Base-by-base conservation (phyloP, 106 monocot genomes). In the Chionographis japonica region DNA sequence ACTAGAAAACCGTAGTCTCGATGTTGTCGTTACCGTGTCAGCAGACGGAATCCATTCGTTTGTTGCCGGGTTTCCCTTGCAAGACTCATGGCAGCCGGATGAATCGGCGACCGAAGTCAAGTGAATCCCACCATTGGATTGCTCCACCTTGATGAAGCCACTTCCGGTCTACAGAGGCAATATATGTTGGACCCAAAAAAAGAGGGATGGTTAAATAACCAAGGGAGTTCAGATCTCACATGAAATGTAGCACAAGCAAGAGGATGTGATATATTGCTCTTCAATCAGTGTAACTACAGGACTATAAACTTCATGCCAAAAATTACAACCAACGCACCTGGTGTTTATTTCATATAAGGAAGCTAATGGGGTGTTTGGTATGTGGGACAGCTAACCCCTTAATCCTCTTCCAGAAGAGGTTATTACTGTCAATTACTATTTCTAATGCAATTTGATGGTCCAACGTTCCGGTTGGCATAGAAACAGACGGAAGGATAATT, bases 11-110 rank as follows among this genome's bases (percentile, higher is more conserved):
- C 50, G 40, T 19, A 59, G 36, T 38, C 14, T 7, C 3, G 16
- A 10, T 38, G 19, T 59, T 57, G 37, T 36, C 40, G n/a, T 50
- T 75, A 90, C 89, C 52, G 27, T 67, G 42, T 84, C 87, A 66
- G 87, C 27, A 50, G 92, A 83, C 37, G 92, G 92, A 39, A 83
- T 83, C 92, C 92, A 92, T 73, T 92, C 92, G 52, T 92, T 92
- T 59, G 85, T 88, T 3, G 92, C 92, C 8, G 92, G 92, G 38
- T 92, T 92, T 53, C 92, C 81, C 68, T 56, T 85, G 71, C 68
- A 80, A 16, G 69, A 58, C 4, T 6, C 57, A 60, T 58, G 43
- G 65, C 38, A 49, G 36, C 15, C 37, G 41, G 68, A 54, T 54
- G 54, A 46, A 54, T 76, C 68, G 42, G 71, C 19, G 8, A 56